Evolutionary conservation across 768 basidiomycete species (phyloP), one percentile per base, ranked within the genome.

Genomic region (Lenzites betulinus): DNA sequence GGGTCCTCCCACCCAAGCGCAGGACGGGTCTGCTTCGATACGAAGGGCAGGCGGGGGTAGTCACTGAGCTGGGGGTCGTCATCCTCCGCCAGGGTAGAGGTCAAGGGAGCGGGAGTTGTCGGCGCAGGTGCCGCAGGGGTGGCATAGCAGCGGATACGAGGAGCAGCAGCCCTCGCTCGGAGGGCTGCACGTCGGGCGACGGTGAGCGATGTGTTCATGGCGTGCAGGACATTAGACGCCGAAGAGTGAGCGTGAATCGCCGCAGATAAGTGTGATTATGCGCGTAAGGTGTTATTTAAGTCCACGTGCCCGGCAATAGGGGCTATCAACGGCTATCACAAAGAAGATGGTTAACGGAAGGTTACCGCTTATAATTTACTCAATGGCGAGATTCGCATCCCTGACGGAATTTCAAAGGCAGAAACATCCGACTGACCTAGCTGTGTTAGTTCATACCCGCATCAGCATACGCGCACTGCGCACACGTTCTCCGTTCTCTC

Each of bases 1-100:
- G 72, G 70, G 70, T 94, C 92, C 70, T 87, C 81, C 92, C 91
- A 94, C 26, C 89, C 88, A 51, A 74, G 76, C 0, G 92, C 77
- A 22, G 83, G 77, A 12, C 87, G 80, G 9, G 79, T 77, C 67
- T 92, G 90, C 67, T 82, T 79, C 11, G 88, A 89, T 43, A 85
- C 76, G 71, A 77, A 78, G 38, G 90, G 89, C 7, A 91, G 79
- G 60, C 86, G 78, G 9, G 91, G 91, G 66, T 94, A 92, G 66
- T 83, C 89, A 55, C 79, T 79, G 20, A 90, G 74, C 63, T 92
- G 88, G 1, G 89, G 87, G 70, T 92, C 88, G 41, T 73, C 73
- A 63, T 84, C 68, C 33, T 23, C 46, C 8, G 55, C 46, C 38
- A 25, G n/a, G 1, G 54, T 44, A 33, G 55, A 46, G 43, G 76